phyloP scores from a whole-genome alignment of 2,329 filamentous ascomycete genomes.

The Clarireedia sp. region DNA sequence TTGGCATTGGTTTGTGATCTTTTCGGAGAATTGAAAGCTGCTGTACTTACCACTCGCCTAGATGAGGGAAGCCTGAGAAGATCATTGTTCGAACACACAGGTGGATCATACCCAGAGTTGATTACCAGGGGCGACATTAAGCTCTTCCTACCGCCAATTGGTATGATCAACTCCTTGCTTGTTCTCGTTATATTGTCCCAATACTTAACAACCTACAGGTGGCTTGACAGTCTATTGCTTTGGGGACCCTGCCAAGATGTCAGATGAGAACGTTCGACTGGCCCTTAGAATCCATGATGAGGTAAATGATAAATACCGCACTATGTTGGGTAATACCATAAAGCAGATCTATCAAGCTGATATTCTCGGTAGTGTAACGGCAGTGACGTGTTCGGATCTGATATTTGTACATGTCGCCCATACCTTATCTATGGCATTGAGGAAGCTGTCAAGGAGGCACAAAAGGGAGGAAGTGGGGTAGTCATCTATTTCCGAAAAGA shows the following conservation, averaged over 20 bases:
- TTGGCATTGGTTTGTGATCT: slow-evolving; percentile 55
- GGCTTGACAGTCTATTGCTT: slow-evolving; percentile 96
- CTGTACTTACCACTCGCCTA: slow-evolving; percentile 63
- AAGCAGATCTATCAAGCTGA: slow-evolving; percentile 17
- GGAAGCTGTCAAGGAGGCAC: slow-evolving; percentile 94
- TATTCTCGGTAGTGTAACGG: slow-evolving; percentile 64
- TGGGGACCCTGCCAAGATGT: slow-evolving; percentile 89
- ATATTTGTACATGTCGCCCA: slow-evolving; percentile 94
- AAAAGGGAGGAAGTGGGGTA: slow-evolving; percentile 39
- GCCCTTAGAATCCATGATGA: slow-evolving; percentile 77
- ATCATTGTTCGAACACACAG: slow-evolving; percentile 88
- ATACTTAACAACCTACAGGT: slow-evolving; percentile 17
- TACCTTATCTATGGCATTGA: slow-evolving; percentile 97
- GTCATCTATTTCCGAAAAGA: slow-evolving; percentile 99
- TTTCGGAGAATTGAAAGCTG: slow-evolving; percentile 3
- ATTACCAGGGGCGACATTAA: slow-evolving; percentile 95
- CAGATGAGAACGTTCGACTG: slow-evolving; percentile 70
- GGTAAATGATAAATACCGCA: slow-evolving; percentile 18
- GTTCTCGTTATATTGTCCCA: slow-evolving; percentile 34
- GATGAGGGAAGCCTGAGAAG: slow-evolving; percentile 82
- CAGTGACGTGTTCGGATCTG: slow-evolving; percentile 93
- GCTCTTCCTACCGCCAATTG: slow-evolving; percentile 90
- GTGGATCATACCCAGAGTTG: slow-evolving; percentile 91
- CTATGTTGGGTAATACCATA: background rate
- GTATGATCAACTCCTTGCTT: slow-evolving; percentile 59